Evolutionary conservation across 2,329 filamentous ascomycete genomes (phyloP), one percentile per base, ranked within the genome.

Genomic region (Sporothrix euskadiensis): DNA sequence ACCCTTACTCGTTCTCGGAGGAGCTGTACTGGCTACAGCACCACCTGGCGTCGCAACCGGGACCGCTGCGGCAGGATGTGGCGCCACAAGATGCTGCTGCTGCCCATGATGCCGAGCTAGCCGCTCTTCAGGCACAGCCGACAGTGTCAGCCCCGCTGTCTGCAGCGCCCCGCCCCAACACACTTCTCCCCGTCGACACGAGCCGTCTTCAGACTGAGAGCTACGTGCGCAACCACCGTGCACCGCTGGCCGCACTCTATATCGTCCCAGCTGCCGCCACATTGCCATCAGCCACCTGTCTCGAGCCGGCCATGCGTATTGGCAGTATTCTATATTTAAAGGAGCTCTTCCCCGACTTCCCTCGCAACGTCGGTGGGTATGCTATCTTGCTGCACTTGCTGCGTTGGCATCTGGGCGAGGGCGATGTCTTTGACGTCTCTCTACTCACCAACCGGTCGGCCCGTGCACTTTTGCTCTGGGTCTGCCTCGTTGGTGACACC

Each of bases 291-390:
- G 59, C 59, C 54, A 76, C 76, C 41, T 61, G 73, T 0, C 76
- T 81, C 16, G 78, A 81, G 57, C 76, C 78, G 0, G 77, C 79
- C 10, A 73, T 82, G 56, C 78, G 81, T 19, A 77, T 80, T 19
- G 76, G 77, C 41, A 77, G 75, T 10, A 75, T 82, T 26, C 76
- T 82, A 2, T 80, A 78, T 71, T 75, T 81, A 32, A 80, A 81
- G 63, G 78, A 81, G 54, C 76, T 80, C 10, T 75, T 81, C 0
- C 80, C 80, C 1, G 79, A 80, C 69, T 79, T 77, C 69, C 79
- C 79, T 19, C 76, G 77, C 69, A 81, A 80, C 59, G 65, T 80
- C 0, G 79, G 80, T 72, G 79, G 78, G 30, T 81, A 80, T 69
- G 77, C 76, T 6, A 77, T 81, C 2, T 75, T 81, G 22, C 75